Percentiles rank a stretch among this genome's conserved stretches.
Evolutionary conservation across 1,284 basidiomycete species (phyloP).

Genomic region (Anthracocystis setariae): DNA sequence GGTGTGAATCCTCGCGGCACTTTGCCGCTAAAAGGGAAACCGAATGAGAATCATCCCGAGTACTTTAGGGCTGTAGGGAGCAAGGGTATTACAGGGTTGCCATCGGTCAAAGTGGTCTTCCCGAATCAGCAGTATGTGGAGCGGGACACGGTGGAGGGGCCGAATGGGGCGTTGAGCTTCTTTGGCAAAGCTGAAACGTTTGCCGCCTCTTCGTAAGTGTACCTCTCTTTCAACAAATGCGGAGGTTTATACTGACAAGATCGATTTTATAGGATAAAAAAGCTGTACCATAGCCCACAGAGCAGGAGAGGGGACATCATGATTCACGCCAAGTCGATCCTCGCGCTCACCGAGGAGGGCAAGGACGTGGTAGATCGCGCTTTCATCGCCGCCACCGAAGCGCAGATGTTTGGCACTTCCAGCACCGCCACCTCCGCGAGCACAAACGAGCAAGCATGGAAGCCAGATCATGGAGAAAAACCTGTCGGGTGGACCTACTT

Average conservation of each 20-base stretch:
- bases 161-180: constrained; percentile 55
- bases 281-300: constrained; percentile 47
- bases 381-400: constrained; percentile 19
- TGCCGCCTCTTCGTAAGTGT: constrained; percentile 25
- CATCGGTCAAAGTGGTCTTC: constrained; percentile 58
- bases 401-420: constrained; percentile 9
- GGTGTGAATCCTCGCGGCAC: constrained; percentile 36
- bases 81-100: constrained; percentile 9
- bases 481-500: constrained; percentile 61
- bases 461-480: constrained; percentile 2
- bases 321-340: constrained; percentile 64
- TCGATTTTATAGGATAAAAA: constrained; percentile 17
- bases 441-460: no score
- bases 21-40: constrained; percentile 43
- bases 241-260: neutral
- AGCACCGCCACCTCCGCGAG: neutral
- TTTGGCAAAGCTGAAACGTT: constrained; percentile 60
- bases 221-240: neutral
- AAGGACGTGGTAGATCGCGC: constrained; percentile 16
- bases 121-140: constrained; percentile 57
- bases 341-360: constrained; percentile 37
- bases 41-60: constrained; percentile 28
- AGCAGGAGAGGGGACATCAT: constrained; percentile 59
- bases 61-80: constrained; percentile 14
- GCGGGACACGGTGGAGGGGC: constrained; percentile 43